A percentile compares a stretch with the other conserved stretches of the same genome.
These are phyloP conservation scores for Fonsecaea nubica DNA, from an alignment of 2,329 filamentous ascomycete species.

Conservation along the genomic window DNA sequence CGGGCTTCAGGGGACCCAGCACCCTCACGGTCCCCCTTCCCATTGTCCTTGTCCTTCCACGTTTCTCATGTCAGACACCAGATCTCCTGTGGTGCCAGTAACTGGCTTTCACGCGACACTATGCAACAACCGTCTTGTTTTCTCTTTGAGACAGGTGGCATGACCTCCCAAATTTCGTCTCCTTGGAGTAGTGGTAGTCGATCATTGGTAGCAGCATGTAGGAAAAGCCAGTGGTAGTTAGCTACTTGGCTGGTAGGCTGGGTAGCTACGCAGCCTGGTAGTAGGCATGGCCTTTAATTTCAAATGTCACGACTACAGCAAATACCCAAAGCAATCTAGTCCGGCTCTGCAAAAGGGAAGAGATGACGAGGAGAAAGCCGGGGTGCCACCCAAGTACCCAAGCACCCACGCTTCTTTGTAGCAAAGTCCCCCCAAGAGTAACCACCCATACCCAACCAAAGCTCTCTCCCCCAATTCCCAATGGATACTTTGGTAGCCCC, in stretches of 20 bases:
- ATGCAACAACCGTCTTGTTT: neutral
- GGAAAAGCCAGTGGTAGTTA: neutral
- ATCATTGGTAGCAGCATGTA: neutral
- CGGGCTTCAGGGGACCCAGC: neutral
- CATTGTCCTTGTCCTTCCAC: neutral
- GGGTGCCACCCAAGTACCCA: neutral
- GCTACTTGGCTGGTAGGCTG: neutral
- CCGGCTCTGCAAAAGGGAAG: conserved; percentile 6
- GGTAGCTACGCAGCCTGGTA: too few species aligned
- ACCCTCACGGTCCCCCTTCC: neutral
- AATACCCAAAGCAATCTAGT: conserved; percentile 13
- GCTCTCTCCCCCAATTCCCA: conserved; percentile 2
- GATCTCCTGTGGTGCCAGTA: neutral
- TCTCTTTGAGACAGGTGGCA: neutral
- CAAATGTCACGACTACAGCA: conserved; percentile 16
- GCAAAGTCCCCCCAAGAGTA: neutral
- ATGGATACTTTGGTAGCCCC: neutral
- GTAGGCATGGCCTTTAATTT: neutral
- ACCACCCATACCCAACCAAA: neutral
- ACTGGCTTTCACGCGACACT: neutral
- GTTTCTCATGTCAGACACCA: conserved; percentile 7
- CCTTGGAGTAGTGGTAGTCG: neutral
- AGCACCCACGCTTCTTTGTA: neutral
- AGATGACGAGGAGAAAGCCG: conserved; percentile 6
- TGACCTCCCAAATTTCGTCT: neutral